Base-by-base conservation (phyloP, 371 early-diverging fungal genomes). In the Mucor ambiguus region DNA sequence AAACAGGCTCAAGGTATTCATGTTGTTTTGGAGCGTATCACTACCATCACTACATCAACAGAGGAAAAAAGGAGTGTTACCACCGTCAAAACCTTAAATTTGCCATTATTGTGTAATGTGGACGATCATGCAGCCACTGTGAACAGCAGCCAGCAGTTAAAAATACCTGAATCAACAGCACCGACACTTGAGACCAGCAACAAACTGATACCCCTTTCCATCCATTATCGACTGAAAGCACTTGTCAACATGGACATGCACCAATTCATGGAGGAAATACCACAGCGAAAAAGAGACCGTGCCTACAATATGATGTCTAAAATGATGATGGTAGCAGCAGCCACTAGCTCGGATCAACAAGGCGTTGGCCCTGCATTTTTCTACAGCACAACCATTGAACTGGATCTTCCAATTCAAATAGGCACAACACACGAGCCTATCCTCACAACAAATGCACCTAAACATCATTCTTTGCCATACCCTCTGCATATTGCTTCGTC, bases 51-150 rank as follows among this genome's bases (percentile, higher is more conserved):
- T 8, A 56, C 52, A 10, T 38, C 54, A 18, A 58, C 58, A 16
- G 64, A 52, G 1, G 44, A 61, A 30, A 62, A 67, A 10, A 57
- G 67, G 22, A 70, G 73, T 2, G 73, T 64, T 1, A 48, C 55
- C 1, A 20, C 52, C 4, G 49, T 75, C n/a, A 61, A 35, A 6
- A 60, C 67, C 30, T 18, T 61, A 4, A 65, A 41, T 1, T 37
- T 75, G 10, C 76, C 76, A 6, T 30, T 75, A 18, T 43, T 70
- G 4, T 75, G 76, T 56, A 72, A 73, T 35, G 43, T 49, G 11
- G 63, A 70, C 7, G 59, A 63, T 28, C 46, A 67, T 14, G 35
- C 46, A 16, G 60, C 64, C 11, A 58, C 32, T 20, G 60, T 49
- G 44, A 29, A 56, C 9, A 56, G 56, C 33, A 29, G 22, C n/a